Evolutionary conservation across 257 asterid species (phyloP).

Genomic region (Fraxinus anomala): DNA sequence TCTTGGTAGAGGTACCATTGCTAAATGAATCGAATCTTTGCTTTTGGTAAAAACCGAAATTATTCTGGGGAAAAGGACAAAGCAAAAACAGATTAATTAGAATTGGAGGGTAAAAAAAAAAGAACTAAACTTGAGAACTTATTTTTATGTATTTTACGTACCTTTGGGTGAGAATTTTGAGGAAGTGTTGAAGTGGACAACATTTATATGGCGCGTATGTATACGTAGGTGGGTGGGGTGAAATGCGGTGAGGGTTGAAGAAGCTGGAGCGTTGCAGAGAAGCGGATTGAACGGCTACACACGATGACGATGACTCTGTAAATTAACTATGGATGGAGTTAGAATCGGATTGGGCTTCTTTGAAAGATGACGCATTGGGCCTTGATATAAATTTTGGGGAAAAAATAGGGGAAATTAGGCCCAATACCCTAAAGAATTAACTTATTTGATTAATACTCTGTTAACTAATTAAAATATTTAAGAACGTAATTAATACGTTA

Average conservation of each 20-base stretch:
- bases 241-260: background rate
- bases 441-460: too few species aligned
- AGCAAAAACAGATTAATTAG: background rate
- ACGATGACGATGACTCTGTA: background rate
- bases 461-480: too few species aligned
- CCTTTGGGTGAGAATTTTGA: slow-evolving; percentile 56
- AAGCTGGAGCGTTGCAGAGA: slow-evolving; percentile 18
- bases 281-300: slow-evolving; percentile 42
- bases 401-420: too few species aligned
- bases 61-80: slow-evolving; percentile 33
- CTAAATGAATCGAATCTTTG: slow-evolving; percentile 28
- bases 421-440: too few species aligned
- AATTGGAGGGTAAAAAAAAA: background rate
- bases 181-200: slow-evolving; percentile 59
- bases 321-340: background rate
- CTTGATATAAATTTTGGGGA: too few species aligned
- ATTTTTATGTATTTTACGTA: slow-evolving; percentile 18
- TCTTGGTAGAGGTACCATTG: slow-evolving; percentile 19
- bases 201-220: slow-evolving; percentile 36
- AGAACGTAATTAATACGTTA: too few species aligned
- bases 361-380: too few species aligned
- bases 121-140: background rate
- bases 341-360: too few species aligned
- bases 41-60: slow-evolving; percentile 28
- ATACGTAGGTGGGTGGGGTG: background rate